phyloP scores from a whole-genome alignment of 352 stramenopile species.

The Achlya hypogyna region DNA sequence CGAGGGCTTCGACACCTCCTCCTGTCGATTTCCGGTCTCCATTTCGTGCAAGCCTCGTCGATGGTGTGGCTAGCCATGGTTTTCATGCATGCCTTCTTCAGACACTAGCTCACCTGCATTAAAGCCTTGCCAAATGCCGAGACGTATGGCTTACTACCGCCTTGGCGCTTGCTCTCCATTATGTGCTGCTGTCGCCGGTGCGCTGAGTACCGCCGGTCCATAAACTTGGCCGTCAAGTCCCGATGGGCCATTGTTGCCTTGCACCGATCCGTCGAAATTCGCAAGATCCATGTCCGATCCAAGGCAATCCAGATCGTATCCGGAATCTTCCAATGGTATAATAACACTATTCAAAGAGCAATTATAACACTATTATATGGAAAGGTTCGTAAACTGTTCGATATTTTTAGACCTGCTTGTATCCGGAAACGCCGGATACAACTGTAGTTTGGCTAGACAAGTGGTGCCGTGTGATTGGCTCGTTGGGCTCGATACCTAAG shows the following conservation, averaged over 20 bases:
- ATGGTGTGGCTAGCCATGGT: no score
- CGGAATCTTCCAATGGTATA: no score
- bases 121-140: no score
- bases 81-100: no score
- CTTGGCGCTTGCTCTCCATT: neutral
- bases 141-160: neutral
- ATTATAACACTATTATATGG: no score
- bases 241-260: neutral
- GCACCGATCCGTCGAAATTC: neutral
- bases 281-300: no score
- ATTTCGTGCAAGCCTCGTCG: no score
- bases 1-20: neutral
- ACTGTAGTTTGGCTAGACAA: neutral
- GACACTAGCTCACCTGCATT: no score
- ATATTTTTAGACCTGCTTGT: no score
- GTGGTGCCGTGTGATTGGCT: slow-evolving; percentile 8
- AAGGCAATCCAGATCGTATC: no score
- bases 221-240: slow-evolving; percentile 1
- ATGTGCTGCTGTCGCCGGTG: neutral
- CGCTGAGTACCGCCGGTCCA: neutral
- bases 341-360: no score
- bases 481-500: neutral
- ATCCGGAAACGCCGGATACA: neutral
- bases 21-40: no score
- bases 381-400: neutral